Conservation (phyloP, 1,139 yeast genomes). For the Suhomyces bribrorum region DNA sequence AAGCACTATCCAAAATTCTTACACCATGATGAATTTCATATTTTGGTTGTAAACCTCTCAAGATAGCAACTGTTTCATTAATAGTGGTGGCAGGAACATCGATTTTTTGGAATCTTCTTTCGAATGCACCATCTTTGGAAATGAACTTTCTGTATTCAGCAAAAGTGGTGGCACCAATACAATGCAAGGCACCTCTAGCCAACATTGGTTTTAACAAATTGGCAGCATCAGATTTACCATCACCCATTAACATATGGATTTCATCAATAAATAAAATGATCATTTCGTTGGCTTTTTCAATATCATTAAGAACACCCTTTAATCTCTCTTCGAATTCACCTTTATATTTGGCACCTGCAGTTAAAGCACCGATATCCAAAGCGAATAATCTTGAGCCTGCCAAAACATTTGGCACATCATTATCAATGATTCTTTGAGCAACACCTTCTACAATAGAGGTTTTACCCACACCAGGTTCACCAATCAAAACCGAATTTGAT, state of each 20-base stretch:
- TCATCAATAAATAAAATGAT: conserved; percentile 92
- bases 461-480: conserved; percentile 99
- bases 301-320: conserved; percentile 92
- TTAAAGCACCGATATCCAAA: conserved; percentile 89
- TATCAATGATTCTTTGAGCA: conserved; percentile 94
- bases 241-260: conserved; percentile 99
- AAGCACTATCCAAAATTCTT: conserved; percentile 90
- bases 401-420: conserved; percentile 88
- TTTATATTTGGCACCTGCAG: conserved; percentile 98
- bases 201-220: conserved; percentile 94
- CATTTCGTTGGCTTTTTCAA: conserved; percentile 83
- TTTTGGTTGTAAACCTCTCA: conserved; percentile 93
- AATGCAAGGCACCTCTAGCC: conserved; percentile 94
- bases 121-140: conserved; percentile 97
- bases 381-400: conserved; percentile 81
- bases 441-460: conserved; percentile 98
- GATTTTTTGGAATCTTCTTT: conserved; percentile 95
- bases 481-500: conserved; percentile 93
- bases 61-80: conserved; percentile 89
- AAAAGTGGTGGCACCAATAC: conserved; percentile 97
- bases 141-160: conserved; percentile 90
- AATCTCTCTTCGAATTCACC: conserved; percentile 98
- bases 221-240: conserved; percentile 93
- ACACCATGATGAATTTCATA: conserved; percentile 99
- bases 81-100: conserved; percentile 94